Percentiles rank a stretch among this genome's conserved stretches.
phyloP scores from a whole-genome alignment of 768 basidiomycete species.

The Mycena rosella region DNA sequence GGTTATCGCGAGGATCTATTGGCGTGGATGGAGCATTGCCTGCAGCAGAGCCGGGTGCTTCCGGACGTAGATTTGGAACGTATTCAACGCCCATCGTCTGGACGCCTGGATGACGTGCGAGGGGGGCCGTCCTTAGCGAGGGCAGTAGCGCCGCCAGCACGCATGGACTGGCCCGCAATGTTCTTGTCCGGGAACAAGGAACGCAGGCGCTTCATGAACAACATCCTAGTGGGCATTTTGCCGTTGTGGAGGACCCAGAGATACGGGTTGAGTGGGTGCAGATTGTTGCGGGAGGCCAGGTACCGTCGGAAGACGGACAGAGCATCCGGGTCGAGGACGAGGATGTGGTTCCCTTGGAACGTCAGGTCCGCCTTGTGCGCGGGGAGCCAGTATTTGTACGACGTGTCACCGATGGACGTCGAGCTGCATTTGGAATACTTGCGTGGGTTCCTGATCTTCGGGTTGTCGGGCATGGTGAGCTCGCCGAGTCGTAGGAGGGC shows the following conservation, averaged over 20 bases:
- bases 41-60: constrained; percentile 46
- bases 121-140: constrained; percentile 44
- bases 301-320: neutral
- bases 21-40: neutral
- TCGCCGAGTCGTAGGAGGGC: constrained; percentile 38
- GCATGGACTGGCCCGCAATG: constrained; percentile 48
- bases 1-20: neutral
- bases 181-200: constrained; percentile 29
- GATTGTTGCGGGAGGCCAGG: neutral
- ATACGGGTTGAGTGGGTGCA: neutral
- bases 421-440: constrained; percentile 37
- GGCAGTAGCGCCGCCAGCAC: constrained; percentile 51
- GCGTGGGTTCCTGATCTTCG: constrained; percentile 15
- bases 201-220: constrained; percentile 34
- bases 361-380: constrained; percentile 42
- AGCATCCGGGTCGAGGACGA: neutral
- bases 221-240: neutral
- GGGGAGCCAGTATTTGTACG: constrained; percentile 39
- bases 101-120: constrained; percentile 46
- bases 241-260: neutral
- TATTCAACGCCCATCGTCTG: constrained; percentile 50
- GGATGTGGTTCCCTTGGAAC: constrained; percentile 6
- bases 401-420: neutral
- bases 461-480: constrained; percentile 38
- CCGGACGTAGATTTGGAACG: constrained; percentile 49